Percentiles rank a stretch among this genome's conserved stretches.
These are phyloP conservation scores for Coemansia asiatica DNA, from an alignment of 192 early-diverging fungal species.

Conservation along the genomic window DNA sequence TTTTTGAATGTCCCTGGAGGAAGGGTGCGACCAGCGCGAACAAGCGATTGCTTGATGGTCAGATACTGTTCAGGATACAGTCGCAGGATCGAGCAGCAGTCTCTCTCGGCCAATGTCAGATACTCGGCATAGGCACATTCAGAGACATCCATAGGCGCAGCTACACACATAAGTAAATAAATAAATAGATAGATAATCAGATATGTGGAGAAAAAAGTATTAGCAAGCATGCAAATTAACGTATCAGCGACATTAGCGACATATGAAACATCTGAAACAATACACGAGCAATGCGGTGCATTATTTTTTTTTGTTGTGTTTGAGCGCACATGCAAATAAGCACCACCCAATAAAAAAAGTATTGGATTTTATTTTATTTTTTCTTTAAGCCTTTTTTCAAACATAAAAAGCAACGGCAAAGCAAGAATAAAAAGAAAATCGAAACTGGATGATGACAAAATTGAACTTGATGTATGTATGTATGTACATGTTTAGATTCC, in stretches of 20 bases:
- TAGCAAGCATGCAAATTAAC: conserved; percentile 11
- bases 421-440: neutral
- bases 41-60: conserved; percentile 45
- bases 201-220: too few species aligned
- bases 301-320: too few species aligned
- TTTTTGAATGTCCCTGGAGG: conserved; percentile 59
- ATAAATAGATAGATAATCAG: too few species aligned
- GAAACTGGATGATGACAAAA: too few species aligned
- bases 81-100: conserved; percentile 49
- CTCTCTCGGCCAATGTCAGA: conserved; percentile 35
- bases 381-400: neutral
- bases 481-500: too few species aligned
- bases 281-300: neutral
- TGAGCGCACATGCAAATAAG: conserved; percentile 3
- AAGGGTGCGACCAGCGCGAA: conserved; percentile 43
- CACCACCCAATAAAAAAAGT: too few species aligned
- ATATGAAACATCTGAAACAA: too few species aligned
- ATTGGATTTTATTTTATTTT: too few species aligned
- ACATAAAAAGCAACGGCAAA: neutral
- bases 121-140: conserved; percentile 33
- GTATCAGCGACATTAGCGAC: neutral
- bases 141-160: conserved; percentile 46
- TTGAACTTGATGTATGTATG: too few species aligned
- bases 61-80: conserved; percentile 45
- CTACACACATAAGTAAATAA: conserved; percentile 24